Evolutionary conservation across 1,284 basidiomycete genomes (phyloP).

Genomic region (Microstroma glucosiphilum): DNA sequence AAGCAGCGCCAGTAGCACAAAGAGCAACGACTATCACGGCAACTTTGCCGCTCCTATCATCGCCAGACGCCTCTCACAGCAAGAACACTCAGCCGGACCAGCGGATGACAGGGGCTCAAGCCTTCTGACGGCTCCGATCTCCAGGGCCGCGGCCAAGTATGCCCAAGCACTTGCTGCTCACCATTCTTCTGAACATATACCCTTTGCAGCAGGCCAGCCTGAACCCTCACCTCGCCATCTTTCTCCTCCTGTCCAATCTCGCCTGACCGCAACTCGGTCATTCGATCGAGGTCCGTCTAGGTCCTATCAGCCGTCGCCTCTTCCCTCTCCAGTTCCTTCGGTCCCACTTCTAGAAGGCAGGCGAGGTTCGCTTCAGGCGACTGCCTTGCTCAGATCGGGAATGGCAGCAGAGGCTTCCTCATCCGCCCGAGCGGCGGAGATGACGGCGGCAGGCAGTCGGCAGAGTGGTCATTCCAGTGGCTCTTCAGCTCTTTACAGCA

Average conservation of each 20-base stretch:
- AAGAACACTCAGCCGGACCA: too few species aligned
- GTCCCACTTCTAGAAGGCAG: background rate
- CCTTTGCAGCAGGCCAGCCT: background rate
- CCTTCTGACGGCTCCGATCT: too few species aligned
- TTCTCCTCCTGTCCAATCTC: background rate
- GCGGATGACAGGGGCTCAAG: too few species aligned
- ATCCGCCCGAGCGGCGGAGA: background rate
- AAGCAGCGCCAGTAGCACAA: too few species aligned
- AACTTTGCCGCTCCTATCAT: too few species aligned
- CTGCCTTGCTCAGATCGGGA: background rate
- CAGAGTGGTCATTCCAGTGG: background rate
- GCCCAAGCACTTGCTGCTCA: background rate
- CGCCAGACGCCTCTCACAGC: too few species aligned
- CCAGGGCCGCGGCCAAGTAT: background rate
- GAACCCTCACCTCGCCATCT: background rate
- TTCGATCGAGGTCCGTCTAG: conserved; percentile 3
- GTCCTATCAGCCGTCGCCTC: background rate
- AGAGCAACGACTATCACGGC: too few species aligned
- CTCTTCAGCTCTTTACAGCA: background rate
- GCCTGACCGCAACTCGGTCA: background rate
- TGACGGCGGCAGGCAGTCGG: background rate
- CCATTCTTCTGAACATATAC: background rate
- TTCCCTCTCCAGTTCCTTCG: background rate
- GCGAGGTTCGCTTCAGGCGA: background rate
- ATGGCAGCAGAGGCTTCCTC: background rate